Conservation (phyloP, 768 basidiomycete species). For the Candolleomyces eurysporus region DNA sequence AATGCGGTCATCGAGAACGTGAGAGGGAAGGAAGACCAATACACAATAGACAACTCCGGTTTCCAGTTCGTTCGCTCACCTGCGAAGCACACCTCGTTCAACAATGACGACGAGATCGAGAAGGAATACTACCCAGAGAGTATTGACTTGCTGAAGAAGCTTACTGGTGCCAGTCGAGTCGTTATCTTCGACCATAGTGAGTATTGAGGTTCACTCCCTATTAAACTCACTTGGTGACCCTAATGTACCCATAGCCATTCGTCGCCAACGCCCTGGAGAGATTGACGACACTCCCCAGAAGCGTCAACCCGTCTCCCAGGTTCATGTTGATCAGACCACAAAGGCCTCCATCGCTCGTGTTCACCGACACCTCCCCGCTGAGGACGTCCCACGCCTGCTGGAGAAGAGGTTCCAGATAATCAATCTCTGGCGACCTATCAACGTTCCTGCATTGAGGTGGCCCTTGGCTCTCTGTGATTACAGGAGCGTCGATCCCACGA, state of each 20-base stretch:
- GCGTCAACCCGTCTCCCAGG: conserved; percentile 21
- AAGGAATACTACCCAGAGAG: conserved; percentile 59
- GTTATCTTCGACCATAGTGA: conserved; percentile 64
- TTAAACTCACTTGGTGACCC: not conserved
- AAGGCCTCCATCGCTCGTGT: conserved; percentile 33
- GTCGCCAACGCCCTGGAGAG: conserved; percentile 13
- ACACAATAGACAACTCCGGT: conserved; percentile 46
- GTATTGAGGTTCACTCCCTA: conserved; percentile 14
- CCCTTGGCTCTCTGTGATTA: conserved; percentile 43
- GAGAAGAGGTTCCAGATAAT: conserved; percentile 44
- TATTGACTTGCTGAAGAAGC: conserved; percentile 49
- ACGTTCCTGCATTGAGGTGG: conserved; percentile 33
- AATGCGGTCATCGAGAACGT: conserved; percentile 49
- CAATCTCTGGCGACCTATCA: conserved; percentile 47
- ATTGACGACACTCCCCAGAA: conserved; percentile 9
- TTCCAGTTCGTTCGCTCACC: conserved; percentile 40
- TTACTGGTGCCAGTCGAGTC: conserved; percentile 55
- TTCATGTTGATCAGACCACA: conserved; percentile 41
- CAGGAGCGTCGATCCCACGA: conserved; percentile 33
- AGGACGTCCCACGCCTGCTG: conserved; percentile 32
- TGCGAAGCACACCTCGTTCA: conserved; percentile 43
- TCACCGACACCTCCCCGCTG: conserved; percentile 35
- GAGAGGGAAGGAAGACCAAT: conserved; percentile 44
- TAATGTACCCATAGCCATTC: conserved; percentile 7
- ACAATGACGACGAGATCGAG: conserved; percentile 35